Base-by-base conservation (phyloP, 305 asterid species). In the Striga hermonthica region DNA sequence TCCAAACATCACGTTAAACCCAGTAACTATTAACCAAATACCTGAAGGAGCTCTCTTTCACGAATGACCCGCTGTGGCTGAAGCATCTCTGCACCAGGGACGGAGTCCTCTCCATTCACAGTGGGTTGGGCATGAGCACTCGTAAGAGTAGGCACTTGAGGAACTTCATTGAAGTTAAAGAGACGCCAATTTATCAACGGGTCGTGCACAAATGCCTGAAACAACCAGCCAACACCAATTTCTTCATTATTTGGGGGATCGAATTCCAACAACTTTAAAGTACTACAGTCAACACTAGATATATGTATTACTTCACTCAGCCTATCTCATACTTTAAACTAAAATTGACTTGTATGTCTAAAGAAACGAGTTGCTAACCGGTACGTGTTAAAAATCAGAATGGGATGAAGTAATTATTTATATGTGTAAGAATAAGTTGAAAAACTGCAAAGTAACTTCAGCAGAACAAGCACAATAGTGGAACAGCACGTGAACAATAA, bases 201-300 rank as follows among this genome's bases (percentile, higher is more conserved):
- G 70, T 93, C 99, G 16, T 93, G 99, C 80, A 93, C 99, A 81
- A 93, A 93, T 43, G 99, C 99, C 99, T 93, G 90, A 52, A 87
- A 56, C 71, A 64, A 48, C 31, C 31, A 37, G 41, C 4, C 38
- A 59, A 49, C 47, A 45, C 12, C 48, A 41, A 34, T 44, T 64
- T 47, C 37, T 39, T 28, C 48, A 57, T n/a, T 31, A 36, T 49
- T 35, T 8, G n/a, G 43, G 60, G 13, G 10, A 36, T 37, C 56
- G 39, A 67, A 78, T 49, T 48, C 36, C 8, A 12, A 43, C 47
- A 5, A 16, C 41, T 34, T 64, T 10, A 9, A 49, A 34, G 31
- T 11, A 54, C 38, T 16, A 22, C 50, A 7, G 50, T 4, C 12
- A 45, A 45, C 4, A 45, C 12, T 11, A 11, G 50, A 39, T 5